Evolutionary conservation across 768 basidiomycete species (phyloP), one percentile per base, ranked within the genome.

Genomic region (Nevesoporus exiguus): DNA sequence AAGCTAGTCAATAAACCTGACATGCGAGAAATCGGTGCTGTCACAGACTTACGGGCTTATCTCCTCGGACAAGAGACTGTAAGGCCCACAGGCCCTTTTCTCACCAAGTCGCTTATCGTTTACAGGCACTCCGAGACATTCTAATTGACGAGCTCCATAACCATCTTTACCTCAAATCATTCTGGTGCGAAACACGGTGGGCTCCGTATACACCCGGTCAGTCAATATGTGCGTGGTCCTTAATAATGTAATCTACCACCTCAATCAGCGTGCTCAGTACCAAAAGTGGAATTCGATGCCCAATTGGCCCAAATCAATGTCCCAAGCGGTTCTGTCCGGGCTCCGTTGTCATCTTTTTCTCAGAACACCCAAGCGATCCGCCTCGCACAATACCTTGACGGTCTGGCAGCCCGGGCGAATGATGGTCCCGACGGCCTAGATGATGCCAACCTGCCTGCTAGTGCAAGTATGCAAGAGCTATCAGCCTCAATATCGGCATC

Each of bases 131-230:
- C 41, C 80, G 90, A 43, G 97, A 98, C 59, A 97, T 98, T 51
- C 74, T 99, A 53, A 77, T 95, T 7, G 97, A 99, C 60, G 97
- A 99, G 65, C 78, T 99, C 13, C 95, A 98, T 66, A 92, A 85
- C 61, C 97, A 99, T 71, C 73, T 99, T n/a, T 99, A 97, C 71
- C 82, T 99, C 55, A 97, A 96, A 65, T 91, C 89, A 1, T 96
- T 93, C 69, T 97, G 94, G 85, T 94, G 92, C 66, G 96, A 98
- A 61, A 81, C 85, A 6, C 84, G 96, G 29, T 99, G 97, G 97
- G 77, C 83, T 17, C 73, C 89, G 1, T 98, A 97, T 67, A 73
- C 79, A 11, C 84, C 87, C 0, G 87, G 88, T 49, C 97, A 98
- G 67, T 80, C 83, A 51, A 71, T 73, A 11, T 79, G 95, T 95